Base-by-base conservation (phyloP, 805 yeast genomes). In the Pichia rugopelliculosa region DNA sequence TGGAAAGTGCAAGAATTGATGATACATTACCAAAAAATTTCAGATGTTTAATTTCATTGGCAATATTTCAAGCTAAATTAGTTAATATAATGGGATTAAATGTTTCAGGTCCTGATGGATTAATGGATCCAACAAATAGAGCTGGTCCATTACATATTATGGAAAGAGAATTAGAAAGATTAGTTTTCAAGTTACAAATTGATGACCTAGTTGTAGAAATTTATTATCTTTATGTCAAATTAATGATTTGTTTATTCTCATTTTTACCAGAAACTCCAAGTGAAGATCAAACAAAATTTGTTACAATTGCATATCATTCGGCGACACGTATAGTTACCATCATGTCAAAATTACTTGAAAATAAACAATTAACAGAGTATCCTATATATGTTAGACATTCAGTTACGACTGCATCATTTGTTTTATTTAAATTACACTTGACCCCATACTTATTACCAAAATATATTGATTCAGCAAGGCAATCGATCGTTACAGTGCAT, bases 401-500 rank as follows among this genome's bases (percentile, higher is more conserved):
- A n/a, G 84, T 85, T 26, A 79, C 93, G 0, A 84, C 81, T 59
- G 82, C 90, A 0, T 93, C 90, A 0, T 72, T 89, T 38, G 72
- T 87, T 17, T 68, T 90, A 24, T 90, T 90, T 71, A 79, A 90
- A 55, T 71, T 90, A 38, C 96, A 88, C 58, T 68, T 87, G 48
- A 83, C 95, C 0, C 86, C 95, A 4, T 73, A 80, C 50, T 70
- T 88, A 42, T 64, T 84, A 41, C 84, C 83, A 56, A 83, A 79
- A 61, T 87, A 82, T 59, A 79, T 87, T 38, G 95, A 88, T 58
- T 84, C 95, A 26, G 90, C 96, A 1, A 75, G 97, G 54, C 96
- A 90, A 64, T 85, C 95, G 4, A 86, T 90, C 57, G 96, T 90
- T 13, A 90, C 96, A 0, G 95, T 88, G 3, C 96, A 90, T 64